These are phyloP conservation scores for Thermothelomyces thermophilus DNA, from an alignment of 2,329 filamentous ascomycete species.

Conservation along the genomic window DNA sequence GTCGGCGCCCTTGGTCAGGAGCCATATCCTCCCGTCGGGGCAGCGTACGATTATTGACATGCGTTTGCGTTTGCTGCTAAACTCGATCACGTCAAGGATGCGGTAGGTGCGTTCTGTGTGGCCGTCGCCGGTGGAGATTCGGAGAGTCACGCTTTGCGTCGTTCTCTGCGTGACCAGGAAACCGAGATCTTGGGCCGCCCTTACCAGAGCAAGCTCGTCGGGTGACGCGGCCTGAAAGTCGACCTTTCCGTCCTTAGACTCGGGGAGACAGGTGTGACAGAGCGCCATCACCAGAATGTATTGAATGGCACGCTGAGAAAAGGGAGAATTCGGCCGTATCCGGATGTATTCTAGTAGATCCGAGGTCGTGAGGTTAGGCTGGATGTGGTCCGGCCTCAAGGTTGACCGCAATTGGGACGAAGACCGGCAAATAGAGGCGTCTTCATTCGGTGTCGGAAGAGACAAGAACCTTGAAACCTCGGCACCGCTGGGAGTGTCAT, in stretches of 20 bases:
- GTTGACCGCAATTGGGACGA: conserved; percentile 19
- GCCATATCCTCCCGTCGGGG: conserved; percentile 69
- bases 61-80: conserved; percentile 77
- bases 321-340: conserved; percentile 54
- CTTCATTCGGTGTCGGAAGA: background rate
- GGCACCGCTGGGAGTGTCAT: background rate
- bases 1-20: conserved; percentile 83
- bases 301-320: conserved; percentile 62
- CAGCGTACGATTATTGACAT: conserved; percentile 84
- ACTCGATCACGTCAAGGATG: conserved; percentile 78
- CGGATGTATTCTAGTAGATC: conserved; percentile 68
- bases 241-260: conserved; percentile 60
- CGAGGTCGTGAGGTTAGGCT: conserved; percentile 50
- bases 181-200: conserved; percentile 73
- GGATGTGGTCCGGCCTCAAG: conserved; percentile 11
- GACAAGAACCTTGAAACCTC: background rate
- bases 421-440: conserved; percentile 8
- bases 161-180: conserved; percentile 69
- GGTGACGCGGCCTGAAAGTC: conserved; percentile 79
- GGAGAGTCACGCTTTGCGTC: conserved; percentile 61
- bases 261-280: conserved; percentile 80
- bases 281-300: conserved; percentile 75
- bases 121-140: conserved; percentile 30
- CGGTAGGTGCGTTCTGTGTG: conserved; percentile 50
- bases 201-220: conserved; percentile 75